These are phyloP conservation scores for Candida sanyaensis DNA, from an alignment of 1,139 yeast genomes.

Conservation along the genomic window DNA sequence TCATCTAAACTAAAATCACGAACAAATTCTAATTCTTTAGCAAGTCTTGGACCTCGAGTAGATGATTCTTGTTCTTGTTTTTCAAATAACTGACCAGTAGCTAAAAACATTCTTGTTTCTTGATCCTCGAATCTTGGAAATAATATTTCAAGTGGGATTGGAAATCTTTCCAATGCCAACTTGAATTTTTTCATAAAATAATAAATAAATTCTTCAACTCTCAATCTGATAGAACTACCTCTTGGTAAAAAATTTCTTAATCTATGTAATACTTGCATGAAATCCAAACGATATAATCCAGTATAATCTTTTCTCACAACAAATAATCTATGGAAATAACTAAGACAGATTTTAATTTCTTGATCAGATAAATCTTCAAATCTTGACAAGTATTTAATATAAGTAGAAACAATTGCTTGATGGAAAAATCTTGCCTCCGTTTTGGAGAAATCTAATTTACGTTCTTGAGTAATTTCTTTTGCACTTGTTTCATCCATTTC, in stretches of 20 bases:
- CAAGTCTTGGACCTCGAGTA: conserved; percentile 25
- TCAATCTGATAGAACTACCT: conserved; percentile 47
- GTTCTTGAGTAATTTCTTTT: conserved; percentile 42
- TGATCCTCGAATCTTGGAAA: conserved; percentile 61
- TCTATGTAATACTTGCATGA: conserved; percentile 49
- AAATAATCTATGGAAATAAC: conserved; percentile 73
- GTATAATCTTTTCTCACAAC: conserved; percentile 61
- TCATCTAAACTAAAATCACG: conserved; percentile 35
- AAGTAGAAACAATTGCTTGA: conserved; percentile 48
- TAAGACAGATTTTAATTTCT: conserved; percentile 64
- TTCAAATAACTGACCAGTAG: conserved; percentile 52
- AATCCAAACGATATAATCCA: conserved; percentile 71
- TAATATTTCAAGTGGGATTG: conserved; percentile 69
- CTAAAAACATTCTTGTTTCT: conserved; percentile 36
- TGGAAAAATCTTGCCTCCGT: conserved; percentile 46
- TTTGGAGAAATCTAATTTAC: conserved; percentile 50
- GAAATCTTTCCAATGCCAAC: conserved; percentile 45
- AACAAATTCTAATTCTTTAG: conserved; percentile 41
- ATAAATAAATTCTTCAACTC: conserved; percentile 65
- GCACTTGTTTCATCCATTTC: conserved; percentile 38
- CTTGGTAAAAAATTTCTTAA: conserved; percentile 34
- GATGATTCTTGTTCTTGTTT: conserved; percentile 21
- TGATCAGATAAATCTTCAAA: conserved; percentile 62
- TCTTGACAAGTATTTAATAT: conserved; percentile 51
- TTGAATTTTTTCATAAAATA: conserved; percentile 69